These are phyloP conservation scores for Peronosclerospora sorghi DNA, from an alignment of 352 stramenopile genomes.

Conservation along the genomic window DNA sequence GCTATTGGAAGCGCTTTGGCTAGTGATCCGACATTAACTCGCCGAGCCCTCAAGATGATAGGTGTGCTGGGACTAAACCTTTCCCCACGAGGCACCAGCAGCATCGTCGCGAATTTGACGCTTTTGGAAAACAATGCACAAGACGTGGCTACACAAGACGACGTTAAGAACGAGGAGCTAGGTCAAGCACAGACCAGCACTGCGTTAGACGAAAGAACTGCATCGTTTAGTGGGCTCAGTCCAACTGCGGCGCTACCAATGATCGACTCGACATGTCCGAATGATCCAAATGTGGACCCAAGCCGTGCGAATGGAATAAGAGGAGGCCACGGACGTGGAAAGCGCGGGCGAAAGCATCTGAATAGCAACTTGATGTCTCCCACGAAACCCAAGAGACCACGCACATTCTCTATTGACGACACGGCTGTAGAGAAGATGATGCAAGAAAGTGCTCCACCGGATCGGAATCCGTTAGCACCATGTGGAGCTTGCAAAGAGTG, in stretches of 20 bases:
- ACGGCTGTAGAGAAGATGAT: conserved; percentile 36
- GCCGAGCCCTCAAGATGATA: conserved; percentile 91
- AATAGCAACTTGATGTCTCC: conserved; percentile 23
- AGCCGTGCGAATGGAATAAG: not conserved
- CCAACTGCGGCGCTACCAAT: not conserved
- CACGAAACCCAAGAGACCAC: conserved; percentile 72
- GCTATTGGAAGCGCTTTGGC: conserved; percentile 96
- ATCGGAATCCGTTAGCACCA: conserved; percentile 94
- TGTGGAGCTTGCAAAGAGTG: conserved; percentile 98
- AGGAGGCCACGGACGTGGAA: conserved; percentile 9
- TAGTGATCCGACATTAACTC: conserved; percentile 85
- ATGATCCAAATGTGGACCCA: not conserved
- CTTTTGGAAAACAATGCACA: conserved; percentile 1
- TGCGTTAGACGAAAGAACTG: too few species aligned
- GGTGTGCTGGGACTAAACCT: conserved; percentile 88
- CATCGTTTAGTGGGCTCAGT: too few species aligned
- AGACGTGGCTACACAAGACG: conserved; percentile 2
- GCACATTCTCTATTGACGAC: conserved; percentile 75
- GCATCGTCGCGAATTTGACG: conserved; percentile 1
- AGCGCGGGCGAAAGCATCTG: conserved; percentile 16
- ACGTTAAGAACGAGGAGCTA: conserved; percentile 7
- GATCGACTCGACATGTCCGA: not conserved
- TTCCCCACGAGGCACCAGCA: conserved; percentile 11
- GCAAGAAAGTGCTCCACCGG: conserved; percentile 22
- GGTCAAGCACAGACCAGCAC: conserved; percentile 5